These are phyloP conservation scores for Saxispiralis lemnorum DNA, from an alignment of 495 filamentous ascomycete genomes.

Conservation along the genomic window DNA sequence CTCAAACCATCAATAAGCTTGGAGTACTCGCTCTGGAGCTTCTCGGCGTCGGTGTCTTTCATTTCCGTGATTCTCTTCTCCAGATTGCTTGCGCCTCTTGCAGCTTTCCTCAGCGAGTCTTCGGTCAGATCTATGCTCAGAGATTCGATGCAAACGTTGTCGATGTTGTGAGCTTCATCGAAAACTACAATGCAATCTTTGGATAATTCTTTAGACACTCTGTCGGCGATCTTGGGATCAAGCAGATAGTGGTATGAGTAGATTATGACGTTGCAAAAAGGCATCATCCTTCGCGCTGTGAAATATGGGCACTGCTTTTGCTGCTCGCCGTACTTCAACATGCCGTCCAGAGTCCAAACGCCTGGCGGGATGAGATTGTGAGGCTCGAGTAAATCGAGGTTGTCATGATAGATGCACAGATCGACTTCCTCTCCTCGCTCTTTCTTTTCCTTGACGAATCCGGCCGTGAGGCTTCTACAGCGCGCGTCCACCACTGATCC, in stretches of 20 bases:
- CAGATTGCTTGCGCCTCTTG: constrained; percentile 72
- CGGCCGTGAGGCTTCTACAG: constrained; percentile 86
- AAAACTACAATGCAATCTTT: constrained; percentile 99
- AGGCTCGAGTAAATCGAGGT: constrained; percentile 83
- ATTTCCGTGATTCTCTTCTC: constrained; percentile 83
- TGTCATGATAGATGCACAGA: constrained; percentile 92
- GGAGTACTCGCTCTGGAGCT: constrained; percentile 84
- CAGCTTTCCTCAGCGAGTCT: constrained; percentile 76
- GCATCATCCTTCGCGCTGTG: constrained; percentile 91
- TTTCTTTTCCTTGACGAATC: constrained; percentile 94
- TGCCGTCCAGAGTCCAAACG: constrained; percentile 85
- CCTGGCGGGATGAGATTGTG: constrained; percentile 85
- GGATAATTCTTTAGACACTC: constrained; percentile 88
- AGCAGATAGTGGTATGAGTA: constrained; percentile 98
- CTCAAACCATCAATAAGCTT: constrained; percentile 88
- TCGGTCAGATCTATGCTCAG: constrained; percentile 92
- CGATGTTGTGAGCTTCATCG: constrained; percentile 97
- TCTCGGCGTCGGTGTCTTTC: constrained; percentile 77
- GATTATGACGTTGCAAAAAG: constrained; percentile 96
- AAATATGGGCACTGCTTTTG: constrained; percentile 98
- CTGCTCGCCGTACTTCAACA: constrained; percentile 75
- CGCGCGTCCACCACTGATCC: constrained; percentile 83
- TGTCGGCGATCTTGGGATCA: constrained; percentile 93
- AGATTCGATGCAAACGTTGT: constrained; percentile 98
- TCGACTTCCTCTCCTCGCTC: constrained; percentile 86